Base-by-base conservation (phyloP, 345 rosid species). In the Bruguiera sexangula region DNA sequence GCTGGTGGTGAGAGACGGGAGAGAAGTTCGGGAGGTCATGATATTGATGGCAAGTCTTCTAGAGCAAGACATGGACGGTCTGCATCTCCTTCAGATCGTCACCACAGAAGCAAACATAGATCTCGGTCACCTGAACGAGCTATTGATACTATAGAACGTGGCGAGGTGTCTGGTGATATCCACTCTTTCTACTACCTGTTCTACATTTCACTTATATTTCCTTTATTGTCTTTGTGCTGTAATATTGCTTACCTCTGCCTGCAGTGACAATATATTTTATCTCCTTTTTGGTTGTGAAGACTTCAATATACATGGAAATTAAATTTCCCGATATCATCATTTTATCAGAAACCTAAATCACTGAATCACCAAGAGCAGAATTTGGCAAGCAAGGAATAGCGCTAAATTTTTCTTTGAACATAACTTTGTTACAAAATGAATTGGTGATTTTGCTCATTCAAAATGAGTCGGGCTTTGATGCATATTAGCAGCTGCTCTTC, bases 141-240 rank as follows among this genome's bases (percentile, higher is more conserved):
- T 60, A 70, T 75, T 71, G 82, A 75, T 78, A 75, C 66, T 37
- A 79, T 84, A 77, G 77, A 79, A 53, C 86, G 56, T 56, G 84
- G 83, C 36, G 89, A 94, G 97, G 98, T 91, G 76, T 74, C 78
- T 78, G 79, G 69, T 85, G 77, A 82, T 79, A 75, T 74, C 78
- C 66, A 75, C 52, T 69, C 75, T 74, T 68, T 62, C 61, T 51
- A 48, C n/a, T 69, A 43, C 48, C 36, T 29, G 60, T 24, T 60
- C 57, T 55, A 32, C 39, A n/a, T 69, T 64, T 19, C 15, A 36
- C 51, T 24, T 20, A 54, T 5, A 22, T 59, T 29, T 22, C 61
- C 43, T 67, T 5, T n/a, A 19, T 69, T 60, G 6, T 67, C 15
- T 30, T 2, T 39, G 48, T 37, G 2, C 22, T 4, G n/a, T 24